Percentiles rank a stretch among this genome's conserved stretches.
These are phyloP conservation scores for Psidium guajava DNA, from an alignment of 345 rosid species.

Conservation along the genomic window DNA sequence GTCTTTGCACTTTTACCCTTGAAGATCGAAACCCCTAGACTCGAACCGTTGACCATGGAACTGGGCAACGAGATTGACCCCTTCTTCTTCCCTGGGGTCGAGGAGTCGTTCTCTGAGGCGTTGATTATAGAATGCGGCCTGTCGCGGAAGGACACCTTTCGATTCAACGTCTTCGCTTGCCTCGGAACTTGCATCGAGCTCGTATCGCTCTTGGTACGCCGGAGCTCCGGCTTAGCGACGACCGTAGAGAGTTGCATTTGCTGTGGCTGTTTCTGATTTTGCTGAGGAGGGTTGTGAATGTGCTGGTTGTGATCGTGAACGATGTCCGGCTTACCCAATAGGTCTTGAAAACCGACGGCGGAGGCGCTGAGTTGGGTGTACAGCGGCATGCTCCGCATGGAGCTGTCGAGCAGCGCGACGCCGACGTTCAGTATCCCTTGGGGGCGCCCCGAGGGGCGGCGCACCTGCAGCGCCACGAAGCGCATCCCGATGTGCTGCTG, in stretches of 20 bases:
- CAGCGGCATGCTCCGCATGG: slow-evolving; percentile 88
- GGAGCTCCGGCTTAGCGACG: slow-evolving; percentile 29
- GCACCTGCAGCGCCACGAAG: slow-evolving; percentile 73
- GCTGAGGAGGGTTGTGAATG: neutral
- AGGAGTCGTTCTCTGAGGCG: slow-evolving; percentile 10
- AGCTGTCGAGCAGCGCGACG: slow-evolving; percentile 64
- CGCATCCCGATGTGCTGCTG: slow-evolving; percentile 52
- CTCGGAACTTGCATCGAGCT: slow-evolving; percentile 50
- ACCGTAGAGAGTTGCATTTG: neutral
- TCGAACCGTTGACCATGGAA: slow-evolving; percentile 3
- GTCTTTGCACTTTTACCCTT: neutral
- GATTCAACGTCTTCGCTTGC: neutral
- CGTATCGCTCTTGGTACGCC: slow-evolving; percentile 60
- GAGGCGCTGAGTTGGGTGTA: slow-evolving; percentile 50
- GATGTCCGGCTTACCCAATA: slow-evolving; percentile 47
- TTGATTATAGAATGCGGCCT: slow-evolving; percentile 17
- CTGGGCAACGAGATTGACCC: neutral
- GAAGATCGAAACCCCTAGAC: neutral
- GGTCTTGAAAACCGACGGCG: slow-evolving; percentile 60
- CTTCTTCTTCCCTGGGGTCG: neutral
- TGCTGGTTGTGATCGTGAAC: slow-evolving; percentile 8
- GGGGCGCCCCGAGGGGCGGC: slow-evolving; percentile 75
- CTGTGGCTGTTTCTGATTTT: neutral
- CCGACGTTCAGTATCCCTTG: slow-evolving; percentile 91
- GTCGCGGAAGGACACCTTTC: slow-evolving; percentile 1